phyloP scores from a whole-genome alignment of 495 filamentous ascomycete genomes.

The Aspergillus ostianus region DNA sequence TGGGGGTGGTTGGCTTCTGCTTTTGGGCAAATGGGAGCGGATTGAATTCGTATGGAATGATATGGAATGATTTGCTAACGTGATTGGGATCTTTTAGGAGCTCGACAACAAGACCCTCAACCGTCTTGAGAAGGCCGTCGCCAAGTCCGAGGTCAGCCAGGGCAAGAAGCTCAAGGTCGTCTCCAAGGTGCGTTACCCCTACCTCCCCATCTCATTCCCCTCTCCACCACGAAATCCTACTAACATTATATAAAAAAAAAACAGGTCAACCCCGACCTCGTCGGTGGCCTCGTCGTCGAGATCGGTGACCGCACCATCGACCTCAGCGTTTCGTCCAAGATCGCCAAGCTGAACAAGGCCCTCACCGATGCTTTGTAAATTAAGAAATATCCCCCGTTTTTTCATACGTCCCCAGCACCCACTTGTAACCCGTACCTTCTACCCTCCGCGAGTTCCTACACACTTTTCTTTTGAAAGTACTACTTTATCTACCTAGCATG shows the following conservation, averaged over 20 bases:
- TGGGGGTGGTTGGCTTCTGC: too few relatives aligned
- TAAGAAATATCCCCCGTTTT: slow-evolving; percentile 4
- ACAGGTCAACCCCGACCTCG: slow-evolving; percentile 89
- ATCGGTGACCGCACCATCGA: slow-evolving; percentile 98
- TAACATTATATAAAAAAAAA: slow-evolving; percentile 1
- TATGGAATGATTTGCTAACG: not conserved
- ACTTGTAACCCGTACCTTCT: slow-evolving; percentile 10
- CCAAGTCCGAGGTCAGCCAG: slow-evolving; percentile 85
- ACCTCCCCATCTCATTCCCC: not conserved
- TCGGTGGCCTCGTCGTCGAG: slow-evolving; percentile 92
- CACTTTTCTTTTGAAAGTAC: slow-evolving; percentile 8
- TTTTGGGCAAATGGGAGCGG: too few relatives aligned
- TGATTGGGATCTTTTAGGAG: slow-evolving; percentile 48
- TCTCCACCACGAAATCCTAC: not conserved
- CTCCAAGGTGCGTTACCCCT: slow-evolving; percentile 63
- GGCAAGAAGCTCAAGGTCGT: slow-evolving; percentile 98
- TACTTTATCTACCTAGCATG: slow-evolving; percentile 10
- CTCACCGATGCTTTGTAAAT: slow-evolving; percentile 93
- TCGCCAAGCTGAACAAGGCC: slow-evolving; percentile 98
- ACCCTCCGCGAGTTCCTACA: not conserved
- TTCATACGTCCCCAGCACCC: slow-evolving; percentile 6
- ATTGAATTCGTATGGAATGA: not conserved
- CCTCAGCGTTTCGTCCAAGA: slow-evolving; percentile 89
- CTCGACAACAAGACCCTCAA: slow-evolving; percentile 81
- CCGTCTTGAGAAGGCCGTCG: slow-evolving; percentile 81